These are phyloP conservation scores for Leptodontidium sp. DNA, from an alignment of 2,329 filamentous ascomycete species.

Conservation along the genomic window DNA sequence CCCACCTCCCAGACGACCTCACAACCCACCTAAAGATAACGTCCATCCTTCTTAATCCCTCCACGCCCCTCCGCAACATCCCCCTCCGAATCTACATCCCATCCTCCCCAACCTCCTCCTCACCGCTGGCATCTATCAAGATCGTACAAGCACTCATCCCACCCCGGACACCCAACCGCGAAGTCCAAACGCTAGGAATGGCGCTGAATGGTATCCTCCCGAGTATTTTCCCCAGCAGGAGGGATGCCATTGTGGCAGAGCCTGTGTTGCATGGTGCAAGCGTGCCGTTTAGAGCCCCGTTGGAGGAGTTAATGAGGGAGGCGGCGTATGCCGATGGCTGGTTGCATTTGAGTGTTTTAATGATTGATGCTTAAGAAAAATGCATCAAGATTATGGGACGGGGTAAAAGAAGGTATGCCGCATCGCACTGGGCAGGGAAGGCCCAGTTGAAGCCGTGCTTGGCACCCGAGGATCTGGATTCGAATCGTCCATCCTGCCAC, in stretches of 20 bases:
- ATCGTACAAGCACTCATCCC: conserved; percentile 80
- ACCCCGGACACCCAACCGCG: conserved; percentile 52
- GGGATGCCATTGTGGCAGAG: conserved; percentile 84
- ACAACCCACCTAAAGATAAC: conserved; percentile 77
- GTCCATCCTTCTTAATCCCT: conserved; percentile 77
- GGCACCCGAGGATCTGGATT: no score
- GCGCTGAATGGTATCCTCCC: conserved; percentile 81
- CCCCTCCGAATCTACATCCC: conserved; percentile 89
- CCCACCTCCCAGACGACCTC: conserved; percentile 69
- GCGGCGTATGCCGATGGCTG: conserved; percentile 93
- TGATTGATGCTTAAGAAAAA: conserved; percentile 33
- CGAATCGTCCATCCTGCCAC: no score
- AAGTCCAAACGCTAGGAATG: conserved; percentile 76
- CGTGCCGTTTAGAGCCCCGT: conserved; percentile 79
- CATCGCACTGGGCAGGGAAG: no score
- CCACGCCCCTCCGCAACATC: conserved; percentile 80
- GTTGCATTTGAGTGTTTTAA: conserved; percentile 76
- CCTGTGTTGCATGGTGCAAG: conserved; percentile 86
- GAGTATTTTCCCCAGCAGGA: conserved; percentile 83
- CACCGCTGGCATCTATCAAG: conserved; percentile 64
- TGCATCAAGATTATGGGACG: no score
- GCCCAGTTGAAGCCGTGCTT: no score
- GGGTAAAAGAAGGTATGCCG: no score
- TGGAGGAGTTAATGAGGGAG: conserved; percentile 84
- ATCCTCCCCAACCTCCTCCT: conserved; percentile 60